Evolutionary conservation across 2,329 filamentous ascomycete species (phyloP).

Genomic region (Epichloe glyceriae): DNA sequence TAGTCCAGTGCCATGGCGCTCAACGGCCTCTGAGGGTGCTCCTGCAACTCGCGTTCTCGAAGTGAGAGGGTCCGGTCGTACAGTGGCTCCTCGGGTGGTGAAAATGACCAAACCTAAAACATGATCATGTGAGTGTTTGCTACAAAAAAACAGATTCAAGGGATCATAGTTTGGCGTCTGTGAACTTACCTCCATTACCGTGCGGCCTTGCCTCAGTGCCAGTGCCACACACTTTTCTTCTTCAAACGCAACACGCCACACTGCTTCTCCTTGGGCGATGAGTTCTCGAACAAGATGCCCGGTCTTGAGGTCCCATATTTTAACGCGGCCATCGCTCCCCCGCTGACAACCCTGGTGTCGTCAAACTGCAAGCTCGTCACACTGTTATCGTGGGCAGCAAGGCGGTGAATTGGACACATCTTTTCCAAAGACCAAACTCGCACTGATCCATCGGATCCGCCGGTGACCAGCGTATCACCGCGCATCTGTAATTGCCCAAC

Average conservation of each 20-base stretch:
- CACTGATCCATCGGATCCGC: constrained; percentile 90
- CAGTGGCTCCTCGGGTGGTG: constrained; percentile 61
- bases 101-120: constrained; percentile 80
- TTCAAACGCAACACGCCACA: constrained; percentile 96
- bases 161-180: background rate
- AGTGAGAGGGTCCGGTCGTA: constrained; percentile 40
- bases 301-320: constrained; percentile 93
- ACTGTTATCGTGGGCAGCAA: constrained; percentile 95
- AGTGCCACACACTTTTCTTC: constrained; percentile 97
- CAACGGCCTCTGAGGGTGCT: constrained; percentile 33
- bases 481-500: constrained; percentile 96
- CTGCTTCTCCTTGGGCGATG: constrained; percentile 80
- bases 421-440: constrained; percentile 89
- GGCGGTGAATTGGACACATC: constrained; percentile 81
- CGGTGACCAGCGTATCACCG: constrained; percentile 86
- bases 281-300: constrained; percentile 84
- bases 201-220: constrained; percentile 70
- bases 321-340: constrained; percentile 96
- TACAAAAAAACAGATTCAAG: background rate
- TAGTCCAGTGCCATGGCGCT: constrained; percentile 38
- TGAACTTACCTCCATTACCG: constrained; percentile 84
- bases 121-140: constrained; percentile 5
- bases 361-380: constrained; percentile 97
- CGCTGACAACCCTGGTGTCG: constrained; percentile 86
- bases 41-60: constrained; percentile 32